Conservation (phyloP, 225 moss, liverwort and hornwort genomes). For the Marchantia polymorpha region DNA sequence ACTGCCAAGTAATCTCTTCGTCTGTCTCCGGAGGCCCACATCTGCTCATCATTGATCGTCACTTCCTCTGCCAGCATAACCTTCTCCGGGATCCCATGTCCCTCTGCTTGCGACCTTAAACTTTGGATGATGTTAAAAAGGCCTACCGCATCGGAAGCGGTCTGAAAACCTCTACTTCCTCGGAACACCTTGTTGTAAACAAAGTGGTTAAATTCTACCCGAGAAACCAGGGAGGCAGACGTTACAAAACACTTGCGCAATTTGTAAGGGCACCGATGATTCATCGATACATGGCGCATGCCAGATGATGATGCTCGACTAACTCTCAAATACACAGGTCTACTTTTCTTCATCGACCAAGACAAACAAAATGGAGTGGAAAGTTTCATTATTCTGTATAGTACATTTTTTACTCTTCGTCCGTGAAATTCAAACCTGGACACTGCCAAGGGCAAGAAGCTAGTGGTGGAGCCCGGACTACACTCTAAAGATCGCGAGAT, state of each 20-base stretch:
- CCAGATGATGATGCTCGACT: background rate
- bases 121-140: constrained; percentile 10
- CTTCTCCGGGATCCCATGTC: constrained; percentile 29
- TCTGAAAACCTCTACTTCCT: background rate
- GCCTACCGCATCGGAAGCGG: background rate
- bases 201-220: constrained; percentile 11
- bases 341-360: constrained; percentile 28
- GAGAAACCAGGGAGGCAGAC: background rate
- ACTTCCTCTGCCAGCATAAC: constrained; percentile 21
- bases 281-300: constrained; percentile 1
- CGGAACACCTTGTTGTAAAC: constrained; percentile 4
- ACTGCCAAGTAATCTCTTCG: constrained; percentile 35
- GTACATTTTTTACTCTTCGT: constrained; percentile 13
- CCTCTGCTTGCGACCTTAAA: constrained; percentile 37
- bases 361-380: constrained; percentile 24
- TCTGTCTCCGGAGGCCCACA: constrained; percentile 3
- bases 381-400: constrained; percentile 26
- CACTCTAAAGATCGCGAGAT: constrained; percentile 2
- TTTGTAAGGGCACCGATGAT: constrained; percentile 9
- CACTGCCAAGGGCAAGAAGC: constrained; percentile 19
- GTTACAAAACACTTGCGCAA: constrained; percentile 14
- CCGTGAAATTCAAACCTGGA: constrained; percentile 20
- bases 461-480: background rate
- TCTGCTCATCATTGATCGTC: constrained; percentile 13
- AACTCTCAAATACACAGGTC: constrained; percentile 17